Conservation (phyloP, 768 basidiomycete species). For the Gloeostereum incarnatum region DNA sequence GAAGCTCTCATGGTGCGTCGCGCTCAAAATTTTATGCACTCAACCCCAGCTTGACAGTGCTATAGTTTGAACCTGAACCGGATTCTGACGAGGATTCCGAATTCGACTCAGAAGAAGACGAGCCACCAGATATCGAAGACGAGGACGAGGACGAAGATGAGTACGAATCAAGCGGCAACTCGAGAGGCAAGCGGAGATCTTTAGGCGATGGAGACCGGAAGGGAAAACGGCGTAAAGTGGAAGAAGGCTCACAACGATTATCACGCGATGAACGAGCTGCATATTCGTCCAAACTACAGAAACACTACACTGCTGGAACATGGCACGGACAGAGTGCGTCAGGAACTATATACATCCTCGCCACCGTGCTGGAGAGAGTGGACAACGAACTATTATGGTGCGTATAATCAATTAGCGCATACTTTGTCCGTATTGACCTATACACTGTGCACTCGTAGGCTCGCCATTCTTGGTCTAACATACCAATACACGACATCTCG, state of each 20-base stretch:
- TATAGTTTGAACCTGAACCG: constrained; percentile 70
- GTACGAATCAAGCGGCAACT: constrained; percentile 28
- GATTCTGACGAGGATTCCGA: constrained; percentile 59
- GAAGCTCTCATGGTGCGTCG: constrained; percentile 67
- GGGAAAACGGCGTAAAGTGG: constrained; percentile 52
- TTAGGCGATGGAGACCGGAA: constrained; percentile 25
- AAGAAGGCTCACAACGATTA: constrained; percentile 47
- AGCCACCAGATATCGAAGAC: constrained; percentile 29
- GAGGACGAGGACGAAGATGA: constrained; percentile 33
- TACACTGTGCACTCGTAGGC: constrained; percentile 34
- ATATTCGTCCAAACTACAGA: constrained; percentile 59
- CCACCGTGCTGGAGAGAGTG: constrained; percentile 82
- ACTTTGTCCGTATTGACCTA: background rate
- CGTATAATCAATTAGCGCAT: constrained; percentile 14
- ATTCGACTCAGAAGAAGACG: constrained; percentile 37
- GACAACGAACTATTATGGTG: constrained; percentile 96
- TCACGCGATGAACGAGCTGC: constrained; percentile 60
- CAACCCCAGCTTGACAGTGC: constrained; percentile 3
- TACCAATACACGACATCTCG: constrained; percentile 85
- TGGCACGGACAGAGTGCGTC: constrained; percentile 87
- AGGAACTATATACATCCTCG: constrained; percentile 81
- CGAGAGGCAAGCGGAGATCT: constrained; percentile 41
- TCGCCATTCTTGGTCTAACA: constrained; percentile 89
- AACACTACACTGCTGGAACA: constrained; percentile 80
- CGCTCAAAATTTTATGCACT: constrained; percentile 1